Evolutionary conservation across 148 eudicot genomes (phyloP), one percentile per base, ranked within the genome.

Genomic region (Rhododendron ferrugineum): DNA sequence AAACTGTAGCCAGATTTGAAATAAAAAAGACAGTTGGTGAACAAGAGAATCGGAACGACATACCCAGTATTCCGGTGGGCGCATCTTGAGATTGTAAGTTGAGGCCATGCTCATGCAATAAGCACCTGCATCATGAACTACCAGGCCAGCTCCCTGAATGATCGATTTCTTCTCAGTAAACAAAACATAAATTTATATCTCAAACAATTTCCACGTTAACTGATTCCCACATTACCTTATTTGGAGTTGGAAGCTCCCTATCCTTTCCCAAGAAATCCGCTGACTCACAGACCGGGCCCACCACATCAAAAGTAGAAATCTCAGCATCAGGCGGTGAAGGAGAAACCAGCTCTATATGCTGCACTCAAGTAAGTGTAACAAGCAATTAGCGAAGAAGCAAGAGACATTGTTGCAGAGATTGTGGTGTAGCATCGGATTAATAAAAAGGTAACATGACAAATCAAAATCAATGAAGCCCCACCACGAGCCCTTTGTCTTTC

Each of bases 51-150:
- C 3, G 5, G 37, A 60, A 64, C 4, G 15, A 50, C 89, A 85
- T 89, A 97, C 99, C 99, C 99, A 97, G 89, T 97, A 97, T 60
- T 97, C 99, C 0, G 98, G 94, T 78, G 99, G 99, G 68, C 99
- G 99, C 99, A 97, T 97, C 91, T 95, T 97, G 83, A 97, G 99
- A 84, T 97, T 97, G 93, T 97, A 97, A 49, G 99, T 97, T 83
- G 98, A 95, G 80, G 98, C 98, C 99, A 97, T 97, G 88, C 98
- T 95, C 99, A 95, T 97, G 89, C 98, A 97, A 87, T 97, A 97
- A 62, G 98, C 99, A 79, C 99, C 99, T 10, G 98, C 98, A 90
- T 97, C 98, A 78, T 95, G 99, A 88, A 97, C 99, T 36, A 97
- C 99, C 88, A 97, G 86, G 82, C 98, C 96, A 44, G 94, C 81